Evolutionary conservation across 805 yeast species (phyloP).

Genomic region (Candida ipomoeae): DNA sequence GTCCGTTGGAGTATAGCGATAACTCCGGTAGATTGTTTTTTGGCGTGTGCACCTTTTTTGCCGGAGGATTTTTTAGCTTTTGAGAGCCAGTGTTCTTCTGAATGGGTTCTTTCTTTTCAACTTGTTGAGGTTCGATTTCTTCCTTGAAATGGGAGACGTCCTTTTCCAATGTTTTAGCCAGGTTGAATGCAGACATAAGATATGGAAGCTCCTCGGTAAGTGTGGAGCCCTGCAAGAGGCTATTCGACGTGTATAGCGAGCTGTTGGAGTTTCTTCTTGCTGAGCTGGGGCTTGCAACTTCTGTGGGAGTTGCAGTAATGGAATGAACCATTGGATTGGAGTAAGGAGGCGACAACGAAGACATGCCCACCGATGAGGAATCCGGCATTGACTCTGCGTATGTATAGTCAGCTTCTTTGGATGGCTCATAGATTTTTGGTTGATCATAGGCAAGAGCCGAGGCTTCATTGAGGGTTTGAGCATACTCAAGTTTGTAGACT

Average conservation of each 20-base stretch:
- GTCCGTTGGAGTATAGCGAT: conserved; percentile 33
- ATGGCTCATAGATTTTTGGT: background rate
- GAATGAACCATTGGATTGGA: conserved; percentile 38
- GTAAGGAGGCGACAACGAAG: conserved; percentile 19
- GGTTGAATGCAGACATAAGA: conserved; percentile 61
- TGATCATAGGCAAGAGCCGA: background rate
- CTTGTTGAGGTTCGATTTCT: background rate
- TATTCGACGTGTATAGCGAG: conserved; percentile 27
- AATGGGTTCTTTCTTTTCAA: background rate
- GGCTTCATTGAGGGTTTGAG: conserved; percentile 17
- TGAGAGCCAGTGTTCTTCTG: background rate
- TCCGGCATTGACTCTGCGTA: conserved; percentile 28
- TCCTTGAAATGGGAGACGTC: conserved; percentile 25
- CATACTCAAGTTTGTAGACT: conserved; percentile 38
- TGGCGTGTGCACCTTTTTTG: conserved; percentile 19
- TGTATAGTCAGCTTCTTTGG: conserved; percentile 13
- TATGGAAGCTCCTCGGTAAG: conserved; percentile 63
- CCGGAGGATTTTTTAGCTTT: background rate
- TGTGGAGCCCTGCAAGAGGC: conserved; percentile 47
- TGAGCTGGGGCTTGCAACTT: conserved; percentile 2
- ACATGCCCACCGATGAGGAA: conserved; percentile 19
- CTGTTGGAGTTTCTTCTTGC: conserved; percentile 26
- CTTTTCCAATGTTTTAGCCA: conserved; percentile 54
- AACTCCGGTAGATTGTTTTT: conserved; percentile 28
- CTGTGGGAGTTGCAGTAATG: conserved; percentile 25